Base-by-base conservation (phyloP, 2,329 filamentous ascomycete genomes). In the Magnaporthales sp. region DNA sequence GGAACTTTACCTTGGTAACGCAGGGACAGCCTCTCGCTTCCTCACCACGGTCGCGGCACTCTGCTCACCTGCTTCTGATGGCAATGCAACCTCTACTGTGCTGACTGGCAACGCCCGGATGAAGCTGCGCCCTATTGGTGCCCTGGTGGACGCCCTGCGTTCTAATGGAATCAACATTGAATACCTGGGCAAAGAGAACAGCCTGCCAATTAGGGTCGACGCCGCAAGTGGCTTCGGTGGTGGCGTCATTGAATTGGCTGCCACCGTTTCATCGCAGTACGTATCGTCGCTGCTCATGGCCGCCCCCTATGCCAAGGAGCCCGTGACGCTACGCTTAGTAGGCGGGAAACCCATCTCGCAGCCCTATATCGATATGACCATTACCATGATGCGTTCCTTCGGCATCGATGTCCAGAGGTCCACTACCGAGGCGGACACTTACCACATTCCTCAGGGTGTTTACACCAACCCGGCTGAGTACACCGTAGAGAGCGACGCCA, bases 301-400 rank as follows among this genome's bases (percentile, higher is more conserved):
- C 68, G 95, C 95, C 0, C 95, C 95, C 0, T 99, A 98, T 74
- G 95, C 95, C 62, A 97, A 97, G 79, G 89, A 93, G 69, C 91
- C 94, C 0, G 93, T 99, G 51, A 97, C 92, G 0, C 80, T 99
- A 70, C 90, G 89, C 56, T 84, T 99, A 54, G 90, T 98, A 13
- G 95, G 95, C n/a, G 95, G 93, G 66, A 98, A 97, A 77, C 94
- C 95, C 60, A 97, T 99, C 70, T 98, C 94, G 1, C 93, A 98
- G 75, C 88, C 89, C 1, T 99, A 99, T 77, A 98, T 99, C 73
- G 93, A 99, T 75, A 98, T 99, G 94, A 99, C 95, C 1, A 93
- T 96, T 66, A 86, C 93, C 19, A 99, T 99, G 94, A 99, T 99
- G 95, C 85, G 86, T 66, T 85, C 91, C 2, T 99, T 99, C 74